Conservation (phyloP, 1,284 basidiomycete species). For the Ustilago loliicola region DNA sequence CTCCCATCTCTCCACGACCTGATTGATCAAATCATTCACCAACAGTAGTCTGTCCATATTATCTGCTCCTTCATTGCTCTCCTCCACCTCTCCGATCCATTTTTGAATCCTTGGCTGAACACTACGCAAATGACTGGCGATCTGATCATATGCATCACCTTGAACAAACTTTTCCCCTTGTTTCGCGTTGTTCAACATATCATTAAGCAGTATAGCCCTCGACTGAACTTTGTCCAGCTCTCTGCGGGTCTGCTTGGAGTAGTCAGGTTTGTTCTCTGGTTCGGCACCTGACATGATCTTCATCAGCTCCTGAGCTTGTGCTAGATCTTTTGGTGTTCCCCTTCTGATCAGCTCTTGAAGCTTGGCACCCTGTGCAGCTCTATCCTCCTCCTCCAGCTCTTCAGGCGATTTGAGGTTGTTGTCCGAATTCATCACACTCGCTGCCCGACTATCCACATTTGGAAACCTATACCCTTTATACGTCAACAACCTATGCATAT, state of each 20-base stretch:
- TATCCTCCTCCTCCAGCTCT: conserved; percentile 95
- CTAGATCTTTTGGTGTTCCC: conserved; percentile 93
- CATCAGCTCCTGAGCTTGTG: conserved; percentile 97
- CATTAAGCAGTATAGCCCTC: conserved; percentile 92
- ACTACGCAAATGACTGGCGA: conserved; percentile 82
- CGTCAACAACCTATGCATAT: conserved; percentile 94
- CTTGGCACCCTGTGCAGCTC: conserved; percentile 94
- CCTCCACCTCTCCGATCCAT: conserved; percentile 93
- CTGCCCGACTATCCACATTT: conserved; percentile 63
- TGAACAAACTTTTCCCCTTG: conserved; percentile 74
- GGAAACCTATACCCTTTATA: conserved; percentile 80
- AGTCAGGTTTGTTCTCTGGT: conserved; percentile 92
- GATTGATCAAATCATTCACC: conserved; percentile 98
- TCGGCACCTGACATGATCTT: conserved; percentile 94
- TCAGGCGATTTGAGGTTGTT: conserved; percentile 93
- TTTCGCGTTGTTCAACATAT: conserved; percentile 95
- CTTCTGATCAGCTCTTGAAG: conserved; percentile 96
- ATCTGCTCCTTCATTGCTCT: conserved; percentile 74
- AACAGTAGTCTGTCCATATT: conserved; percentile 92
- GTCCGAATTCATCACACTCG: conserved; percentile 64
- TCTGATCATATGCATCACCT: conserved; percentile 98
- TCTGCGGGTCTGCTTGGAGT: conserved; percentile 85
- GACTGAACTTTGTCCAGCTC: conserved; percentile 95
- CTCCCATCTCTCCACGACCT: conserved; percentile 87
- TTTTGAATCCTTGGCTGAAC: conserved; percentile 96